Percentiles rank a stretch among this genome's conserved stretches.
Evolutionary conservation across 2,329 filamentous ascomycete genomes (phyloP).

Genomic region (Zasmidium cellare): DNA sequence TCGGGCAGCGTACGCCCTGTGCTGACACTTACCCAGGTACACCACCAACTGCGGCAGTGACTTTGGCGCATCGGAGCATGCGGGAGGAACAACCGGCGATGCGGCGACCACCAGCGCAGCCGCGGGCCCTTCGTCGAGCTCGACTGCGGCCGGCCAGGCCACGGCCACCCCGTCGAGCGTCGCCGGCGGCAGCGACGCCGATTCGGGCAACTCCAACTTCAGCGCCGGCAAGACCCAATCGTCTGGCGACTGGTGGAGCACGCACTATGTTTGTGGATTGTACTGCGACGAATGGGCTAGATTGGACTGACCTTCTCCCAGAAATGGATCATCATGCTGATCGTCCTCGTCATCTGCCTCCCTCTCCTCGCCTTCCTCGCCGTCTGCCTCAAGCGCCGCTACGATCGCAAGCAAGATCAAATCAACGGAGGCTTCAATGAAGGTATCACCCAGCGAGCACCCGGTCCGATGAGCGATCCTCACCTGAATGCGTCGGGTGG

Average conservation of each 20-base stretch:
- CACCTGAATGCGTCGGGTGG: slow-evolving; percentile 12
- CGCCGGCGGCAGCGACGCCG: not conserved
- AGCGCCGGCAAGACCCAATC: slow-evolving; percentile 16
- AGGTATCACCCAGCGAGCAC: slow-evolving; percentile 36
- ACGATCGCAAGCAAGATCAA: slow-evolving; percentile 66
- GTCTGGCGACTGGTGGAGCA: slow-evolving; percentile 28
- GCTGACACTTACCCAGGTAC: slow-evolving; percentile 44
- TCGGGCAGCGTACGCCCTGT: not conserved
- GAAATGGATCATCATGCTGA: slow-evolving; percentile 79
- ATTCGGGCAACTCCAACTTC: slow-evolving; percentile 18
- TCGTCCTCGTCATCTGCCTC: slow-evolving; percentile 71
- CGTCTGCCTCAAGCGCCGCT: slow-evolving; percentile 70
- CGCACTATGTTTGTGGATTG: slow-evolving; percentile 24
- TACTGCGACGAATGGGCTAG: not conserved
- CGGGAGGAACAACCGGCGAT: slow-evolving; percentile 11
- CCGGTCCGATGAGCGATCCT: slow-evolving; percentile 17
- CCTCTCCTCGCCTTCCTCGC: slow-evolving; percentile 65
- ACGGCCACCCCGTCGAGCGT: not conserved
- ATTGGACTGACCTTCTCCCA: slow-evolving; percentile 19
- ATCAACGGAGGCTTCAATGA: slow-evolving; percentile 35
- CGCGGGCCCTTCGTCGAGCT: slow-evolving; percentile 7
- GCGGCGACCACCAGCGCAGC: slow-evolving; percentile 14
- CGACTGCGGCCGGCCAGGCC: slow-evolving; percentile 1
- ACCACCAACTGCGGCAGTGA: slow-evolving; percentile 60
- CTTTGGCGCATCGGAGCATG: slow-evolving; percentile 37